Evolutionary conservation across 2,329 filamentous ascomycete species (phyloP).

Genomic region (Botrytis aclada): DNA sequence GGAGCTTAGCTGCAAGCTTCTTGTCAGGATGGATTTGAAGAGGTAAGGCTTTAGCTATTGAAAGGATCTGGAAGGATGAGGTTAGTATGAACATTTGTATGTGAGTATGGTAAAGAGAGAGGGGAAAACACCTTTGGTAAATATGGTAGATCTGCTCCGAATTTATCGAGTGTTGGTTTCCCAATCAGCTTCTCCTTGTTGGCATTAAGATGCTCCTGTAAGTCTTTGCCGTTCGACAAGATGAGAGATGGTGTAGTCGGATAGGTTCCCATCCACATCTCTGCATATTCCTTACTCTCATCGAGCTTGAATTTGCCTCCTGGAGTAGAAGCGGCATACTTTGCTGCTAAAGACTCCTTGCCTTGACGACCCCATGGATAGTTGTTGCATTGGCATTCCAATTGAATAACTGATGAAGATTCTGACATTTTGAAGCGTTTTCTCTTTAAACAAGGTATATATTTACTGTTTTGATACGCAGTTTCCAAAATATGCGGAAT

Average conservation of each 20-base stretch:
- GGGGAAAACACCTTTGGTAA: constrained; percentile 57
- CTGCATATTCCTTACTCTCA: constrained; percentile 60
- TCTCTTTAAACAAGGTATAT: too few relatives aligned
- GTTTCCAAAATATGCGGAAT: background rate
- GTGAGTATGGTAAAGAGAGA: background rate
- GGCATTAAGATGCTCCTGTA: constrained; percentile 61
- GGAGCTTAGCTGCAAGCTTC: constrained; percentile 59
- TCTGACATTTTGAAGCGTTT: constrained; percentile 15
- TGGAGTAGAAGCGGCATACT: constrained; percentile 62
- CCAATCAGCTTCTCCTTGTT: constrained; percentile 64
- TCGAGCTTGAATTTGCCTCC: constrained; percentile 62
- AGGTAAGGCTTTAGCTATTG: constrained; percentile 71
- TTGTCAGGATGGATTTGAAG: constrained; percentile 75
- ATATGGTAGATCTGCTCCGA: constrained; percentile 65
- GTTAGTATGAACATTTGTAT: constrained; percentile 18
- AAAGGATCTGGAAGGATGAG: constrained; percentile 52
- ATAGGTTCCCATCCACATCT: constrained; percentile 59
- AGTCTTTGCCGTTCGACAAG: constrained; percentile 57
- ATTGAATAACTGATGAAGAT: constrained; percentile 46
- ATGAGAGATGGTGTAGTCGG: constrained; percentile 65
- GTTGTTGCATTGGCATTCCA: constrained; percentile 53
- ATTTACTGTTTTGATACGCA: background rate
- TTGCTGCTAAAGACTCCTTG: constrained; percentile 61
- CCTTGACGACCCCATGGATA: constrained; percentile 65
- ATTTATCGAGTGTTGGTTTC: constrained; percentile 56